Evolutionary conservation across 2,329 filamentous ascomycete genomes (phyloP).

Genomic region (Ceratocystis huliohia): DNA sequence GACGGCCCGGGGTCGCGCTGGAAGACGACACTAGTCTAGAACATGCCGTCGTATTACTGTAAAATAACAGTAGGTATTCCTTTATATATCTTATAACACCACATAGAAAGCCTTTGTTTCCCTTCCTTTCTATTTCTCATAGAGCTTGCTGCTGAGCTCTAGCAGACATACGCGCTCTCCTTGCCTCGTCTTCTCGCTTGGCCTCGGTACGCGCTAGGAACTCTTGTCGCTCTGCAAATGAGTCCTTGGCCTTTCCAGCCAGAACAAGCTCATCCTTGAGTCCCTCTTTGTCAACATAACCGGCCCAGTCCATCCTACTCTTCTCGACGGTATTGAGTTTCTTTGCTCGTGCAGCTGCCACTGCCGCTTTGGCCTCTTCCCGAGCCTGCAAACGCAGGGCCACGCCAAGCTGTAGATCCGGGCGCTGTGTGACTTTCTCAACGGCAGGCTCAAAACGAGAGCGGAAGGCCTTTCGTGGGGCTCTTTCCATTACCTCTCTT

Average conservation of each 20-base stretch:
- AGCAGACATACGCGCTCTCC: constrained; percentile 38
- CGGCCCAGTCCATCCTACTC: constrained; percentile 61
- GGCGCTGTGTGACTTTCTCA: constrained; percentile 34
- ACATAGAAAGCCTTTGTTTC: background rate
- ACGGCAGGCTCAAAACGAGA: constrained; percentile 49
- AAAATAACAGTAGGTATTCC: background rate
- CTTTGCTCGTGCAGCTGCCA: constrained; percentile 28
- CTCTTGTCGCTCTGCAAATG: constrained; percentile 49
- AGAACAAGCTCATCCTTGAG: constrained; percentile 56
- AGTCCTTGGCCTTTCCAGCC: constrained; percentile 52
- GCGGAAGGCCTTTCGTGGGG: constrained; percentile 43
- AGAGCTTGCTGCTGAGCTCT: constrained; percentile 18
- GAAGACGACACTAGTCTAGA: too few species aligned
- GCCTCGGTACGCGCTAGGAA: constrained; percentile 54
- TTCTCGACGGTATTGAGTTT: constrained; percentile 61
- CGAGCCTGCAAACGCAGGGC: constrained; percentile 36
- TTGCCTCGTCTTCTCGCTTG: constrained; percentile 47
- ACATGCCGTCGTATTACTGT: too few species aligned
- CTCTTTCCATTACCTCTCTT: constrained; percentile 27
- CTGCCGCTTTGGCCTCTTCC: constrained; percentile 35
- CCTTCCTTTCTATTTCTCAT: background rate
- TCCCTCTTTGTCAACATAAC: constrained; percentile 57
- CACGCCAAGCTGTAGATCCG: constrained; percentile 47
- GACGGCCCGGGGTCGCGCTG: too few species aligned
- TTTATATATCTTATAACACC: background rate